Percentiles rank a stretch among this genome's conserved stretches.
Evolutionary conservation across 2,329 filamentous ascomycete species (phyloP).

Genomic region (Penicillium brevicompactum): DNA sequence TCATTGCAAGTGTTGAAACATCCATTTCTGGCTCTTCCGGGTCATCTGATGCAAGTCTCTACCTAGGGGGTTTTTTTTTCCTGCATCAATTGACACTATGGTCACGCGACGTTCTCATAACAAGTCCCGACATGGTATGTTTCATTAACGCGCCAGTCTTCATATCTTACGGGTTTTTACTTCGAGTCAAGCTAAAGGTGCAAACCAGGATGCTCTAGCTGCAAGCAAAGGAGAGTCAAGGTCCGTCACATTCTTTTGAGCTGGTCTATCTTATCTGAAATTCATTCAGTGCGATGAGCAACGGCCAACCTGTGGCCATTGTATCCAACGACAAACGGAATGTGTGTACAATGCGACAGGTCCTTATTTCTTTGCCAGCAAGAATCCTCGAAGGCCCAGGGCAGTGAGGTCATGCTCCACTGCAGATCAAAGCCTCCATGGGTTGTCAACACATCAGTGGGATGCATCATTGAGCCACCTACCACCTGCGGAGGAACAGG

Average conservation of each 20-base stretch:
- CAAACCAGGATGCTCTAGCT: slow-evolving; percentile 19
- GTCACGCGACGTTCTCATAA: slow-evolving; percentile 21
- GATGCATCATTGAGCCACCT: not conserved
- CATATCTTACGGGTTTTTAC: not conserved
- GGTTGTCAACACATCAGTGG: not conserved
- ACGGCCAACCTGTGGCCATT: slow-evolving; percentile 22
- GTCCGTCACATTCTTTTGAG: slow-evolving; percentile 8
- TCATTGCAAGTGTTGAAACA: not conserved
- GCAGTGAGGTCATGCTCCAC: too few species aligned
- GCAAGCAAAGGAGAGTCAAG: slow-evolving; percentile 28
- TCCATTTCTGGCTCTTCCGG: too few species aligned
- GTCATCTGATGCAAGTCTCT: not conserved
- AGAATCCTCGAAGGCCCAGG: not conserved
- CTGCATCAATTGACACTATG: slow-evolving; percentile 4
- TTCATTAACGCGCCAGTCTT: not conserved
- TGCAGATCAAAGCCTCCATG: not conserved
- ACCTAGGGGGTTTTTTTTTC: not conserved
- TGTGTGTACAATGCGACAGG: slow-evolving; percentile 19
- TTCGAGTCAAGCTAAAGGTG: not conserved
- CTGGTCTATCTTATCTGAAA: not conserved
- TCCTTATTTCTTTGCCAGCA: slow-evolving; percentile 18
- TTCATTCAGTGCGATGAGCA: slow-evolving; percentile 24
- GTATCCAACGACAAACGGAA: slow-evolving; percentile 16
- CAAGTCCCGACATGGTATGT: slow-evolving; percentile 22
- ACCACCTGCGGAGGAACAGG: not conserved